Conservation (phyloP, 257 asterid species). For the Vinca minor region DNA sequence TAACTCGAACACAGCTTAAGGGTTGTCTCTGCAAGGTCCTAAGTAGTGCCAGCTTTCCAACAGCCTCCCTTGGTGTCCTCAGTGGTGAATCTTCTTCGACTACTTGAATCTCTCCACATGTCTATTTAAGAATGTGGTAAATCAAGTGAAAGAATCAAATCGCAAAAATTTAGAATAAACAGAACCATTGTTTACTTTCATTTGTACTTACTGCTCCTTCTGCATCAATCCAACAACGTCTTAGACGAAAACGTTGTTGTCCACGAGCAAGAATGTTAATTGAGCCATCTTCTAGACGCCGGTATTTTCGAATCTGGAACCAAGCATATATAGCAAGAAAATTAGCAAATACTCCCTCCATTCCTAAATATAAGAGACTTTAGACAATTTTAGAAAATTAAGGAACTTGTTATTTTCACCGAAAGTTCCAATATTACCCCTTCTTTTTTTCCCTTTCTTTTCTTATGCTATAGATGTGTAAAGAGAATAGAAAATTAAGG, state of each 20-base stretch:
- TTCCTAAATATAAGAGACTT: too few relatives aligned
- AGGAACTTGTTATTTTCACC: too few relatives aligned
- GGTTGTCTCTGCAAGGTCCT: conserved; percentile 36
- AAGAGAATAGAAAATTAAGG: too few relatives aligned
- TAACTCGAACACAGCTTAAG: conserved; percentile 20
- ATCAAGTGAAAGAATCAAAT: conserved; percentile 12
- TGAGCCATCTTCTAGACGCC: conserved; percentile 88
- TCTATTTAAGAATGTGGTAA: conserved; percentile 35
- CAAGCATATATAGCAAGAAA: conserved; percentile 10
- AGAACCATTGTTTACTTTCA: conserved; percentile 11
- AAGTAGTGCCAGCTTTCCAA: conserved; percentile 57
- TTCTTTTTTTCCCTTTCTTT: too few relatives aligned
- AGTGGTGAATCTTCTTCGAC: conserved; percentile 80
- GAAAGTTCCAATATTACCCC: too few relatives aligned
- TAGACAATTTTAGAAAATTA: too few relatives aligned
- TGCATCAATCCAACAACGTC: conserved; percentile 69
- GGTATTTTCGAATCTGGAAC: conserved; percentile 77
- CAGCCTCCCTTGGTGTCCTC: conserved; percentile 78
- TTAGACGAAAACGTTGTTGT: conserved; percentile 84
- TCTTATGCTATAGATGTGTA: too few relatives aligned
- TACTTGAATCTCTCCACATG: conserved; percentile 76
- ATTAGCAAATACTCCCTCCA: too few relatives aligned
- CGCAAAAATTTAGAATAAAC: conserved; percentile 3
- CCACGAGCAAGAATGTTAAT: conserved; percentile 88
- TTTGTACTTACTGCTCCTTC: conserved; percentile 68